phyloP scores from a whole-genome alignment of 805 yeast genomes.

The Candida dajiaensis region DNA sequence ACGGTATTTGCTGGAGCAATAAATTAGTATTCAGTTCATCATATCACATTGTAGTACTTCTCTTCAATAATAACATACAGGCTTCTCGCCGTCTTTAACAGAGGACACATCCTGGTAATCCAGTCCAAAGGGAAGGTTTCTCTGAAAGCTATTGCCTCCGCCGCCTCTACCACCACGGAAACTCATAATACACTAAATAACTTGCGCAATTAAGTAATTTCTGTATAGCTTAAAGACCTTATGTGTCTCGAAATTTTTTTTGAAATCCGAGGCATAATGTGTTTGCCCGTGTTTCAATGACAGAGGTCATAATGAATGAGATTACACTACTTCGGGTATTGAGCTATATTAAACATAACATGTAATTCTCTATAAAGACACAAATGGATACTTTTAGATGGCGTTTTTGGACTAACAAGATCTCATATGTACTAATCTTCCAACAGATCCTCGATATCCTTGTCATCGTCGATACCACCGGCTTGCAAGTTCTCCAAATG shows the following conservation, averaged over 20 bases:
- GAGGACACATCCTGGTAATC: slow-evolving; percentile 55
- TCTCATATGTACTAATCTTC: too few relatives aligned
- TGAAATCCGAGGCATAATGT: neutral
- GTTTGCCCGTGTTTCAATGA: slow-evolving; percentile 2
- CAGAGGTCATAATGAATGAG: slow-evolving; percentile 2
- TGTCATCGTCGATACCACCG: slow-evolving; percentile 48
- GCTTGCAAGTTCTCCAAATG: slow-evolving; percentile 38
- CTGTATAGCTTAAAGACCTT: neutral
- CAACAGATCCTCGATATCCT: slow-evolving; percentile 62
- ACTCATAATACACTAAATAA: slow-evolving; percentile 37
- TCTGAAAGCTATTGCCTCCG: slow-evolving; percentile 29
- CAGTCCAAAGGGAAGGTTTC: slow-evolving; percentile 61
- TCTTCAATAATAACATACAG: slow-evolving; percentile 7
- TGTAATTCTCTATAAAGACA: neutral
- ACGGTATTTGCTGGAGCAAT: slow-evolving; percentile 29
- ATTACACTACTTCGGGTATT: too few relatives aligned
- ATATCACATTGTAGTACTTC: too few relatives aligned
- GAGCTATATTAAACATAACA: too few relatives aligned
- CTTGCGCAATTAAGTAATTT: neutral
- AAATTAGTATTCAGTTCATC: neutral
- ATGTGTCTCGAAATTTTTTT: slow-evolving; percentile 2
- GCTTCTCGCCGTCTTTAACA: slow-evolving; percentile 30
- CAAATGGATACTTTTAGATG: too few relatives aligned
- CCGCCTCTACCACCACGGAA: slow-evolving; percentile 43
- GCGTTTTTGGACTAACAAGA: too few relatives aligned